phyloP scores from a whole-genome alignment of 139 green algal genomes.

The Tetradesmus obliquus region DNA sequence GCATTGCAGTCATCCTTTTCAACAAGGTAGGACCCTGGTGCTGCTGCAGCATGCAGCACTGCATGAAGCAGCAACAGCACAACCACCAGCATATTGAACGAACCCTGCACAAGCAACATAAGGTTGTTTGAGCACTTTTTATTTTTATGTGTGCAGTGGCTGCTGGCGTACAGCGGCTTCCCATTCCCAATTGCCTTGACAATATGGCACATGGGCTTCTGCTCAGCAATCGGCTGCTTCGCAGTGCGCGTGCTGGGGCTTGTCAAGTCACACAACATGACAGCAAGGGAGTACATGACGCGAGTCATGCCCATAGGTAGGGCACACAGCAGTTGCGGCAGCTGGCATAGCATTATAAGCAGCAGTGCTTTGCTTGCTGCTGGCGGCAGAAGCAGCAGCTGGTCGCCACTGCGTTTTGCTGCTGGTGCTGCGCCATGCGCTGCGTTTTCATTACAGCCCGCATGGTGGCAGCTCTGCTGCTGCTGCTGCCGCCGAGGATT shows the following conservation, averaged over 20 bases:
- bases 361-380: constrained; percentile 2
- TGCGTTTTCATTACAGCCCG: not conserved
- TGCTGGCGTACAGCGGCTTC: constrained; percentile 90
- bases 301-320: constrained; percentile 79
- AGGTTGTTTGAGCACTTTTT: too few species aligned
- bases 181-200: constrained; percentile 93
- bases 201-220: constrained; percentile 94
- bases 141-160: constrained; percentile 56
- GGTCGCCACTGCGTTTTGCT: not conserved
- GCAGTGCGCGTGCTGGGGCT: constrained; percentile 73
- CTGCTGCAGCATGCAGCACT: not conserved
- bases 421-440: not conserved
- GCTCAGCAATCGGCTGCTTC: constrained; percentile 76
- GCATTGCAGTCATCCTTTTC: constrained; percentile 90
- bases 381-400: not conserved
- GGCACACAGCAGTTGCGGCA: not conserved
- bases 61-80: not conserved
- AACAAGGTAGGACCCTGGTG: constrained; percentile 79
- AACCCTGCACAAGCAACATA: not conserved
- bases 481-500: not conserved
- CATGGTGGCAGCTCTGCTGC: not conserved
- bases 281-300: constrained; percentile 71
- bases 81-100: too few species aligned
- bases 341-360: not conserved
- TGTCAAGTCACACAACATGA: constrained; percentile 83